Base-by-base conservation (phyloP, 2,329 filamentous ascomycete species). In the Monilinia laxa region DNA sequence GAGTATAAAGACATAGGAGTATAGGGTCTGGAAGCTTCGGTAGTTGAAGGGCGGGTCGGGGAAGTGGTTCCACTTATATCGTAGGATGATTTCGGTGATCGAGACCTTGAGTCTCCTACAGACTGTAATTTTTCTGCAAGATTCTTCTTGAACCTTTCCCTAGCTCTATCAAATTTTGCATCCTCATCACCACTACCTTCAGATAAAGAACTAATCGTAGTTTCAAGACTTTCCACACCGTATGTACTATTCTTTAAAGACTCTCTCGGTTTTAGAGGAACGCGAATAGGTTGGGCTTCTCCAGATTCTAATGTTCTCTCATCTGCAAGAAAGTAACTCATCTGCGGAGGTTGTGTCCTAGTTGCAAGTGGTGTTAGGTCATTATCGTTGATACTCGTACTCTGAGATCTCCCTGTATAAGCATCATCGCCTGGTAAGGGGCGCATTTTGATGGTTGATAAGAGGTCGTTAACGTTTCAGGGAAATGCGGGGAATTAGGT, bases 251-350 rank as follows among this genome's bases (percentile, higher is more conserved):
- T 68, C 69, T 79, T 81, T 42, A 75, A 73, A 25, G 75, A 65
- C 57, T 80, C 79, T 67, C 75, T 75, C 62, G 71, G 72, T 66
- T 73, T 76, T 4, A 70, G 70, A 56, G 71, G 73, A 68, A 66
- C 66, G 62, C 70, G 71, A 55, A 76, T 69, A 55, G 75, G 72
- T 28, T 73, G 75, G 56, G 77, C 74, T 62, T 78, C 73, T 56
- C 78, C 78, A 14, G 79, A 75, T 68, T 82, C 80, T 68, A 85
- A 76, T 14, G 79, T 76, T 56, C 81, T 79, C 74, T 85, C 83
- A 71, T 84, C 81, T 71, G 80, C 80, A 60, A 85, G 73, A 69
- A 83, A 80, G 70, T 82, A 85, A 64, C 81, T 83, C 81, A 85
- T 84, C 58, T 82, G 81, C 64, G 79, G 78, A 60, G 70, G 65